Conservation (phyloP, 2,329 filamentous ascomycete species). For the Chaetomium olivaceum region DNA sequence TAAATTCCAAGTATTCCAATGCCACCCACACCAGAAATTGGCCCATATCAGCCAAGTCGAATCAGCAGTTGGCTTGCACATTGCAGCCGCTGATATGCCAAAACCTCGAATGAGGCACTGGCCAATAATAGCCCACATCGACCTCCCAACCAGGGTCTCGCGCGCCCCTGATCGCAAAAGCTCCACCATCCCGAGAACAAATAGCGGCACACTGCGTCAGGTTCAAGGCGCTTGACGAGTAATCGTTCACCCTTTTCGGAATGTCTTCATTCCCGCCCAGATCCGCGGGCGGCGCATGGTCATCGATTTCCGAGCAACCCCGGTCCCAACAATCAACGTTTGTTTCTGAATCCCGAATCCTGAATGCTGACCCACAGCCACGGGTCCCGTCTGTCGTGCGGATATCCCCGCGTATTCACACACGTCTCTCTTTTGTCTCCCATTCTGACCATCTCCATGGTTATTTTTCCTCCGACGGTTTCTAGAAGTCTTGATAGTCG, state of each 20-base stretch:
- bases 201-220: slow-evolving; percentile 2
- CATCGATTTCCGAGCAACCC: neutral
- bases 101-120: slow-evolving; percentile 4
- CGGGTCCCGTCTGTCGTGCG: slow-evolving; percentile 3
- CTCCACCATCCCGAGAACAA: slow-evolving; percentile 9
- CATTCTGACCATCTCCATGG: neutral
- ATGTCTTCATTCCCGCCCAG: slow-evolving; percentile 4
- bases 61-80: slow-evolving; percentile 18
- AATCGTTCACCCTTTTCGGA: neutral
- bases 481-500: neutral
- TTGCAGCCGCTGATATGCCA: slow-evolving; percentile 23
- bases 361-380: slow-evolving; percentile 4
- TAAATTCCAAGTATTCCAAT: neutral
- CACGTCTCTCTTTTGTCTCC: slow-evolving; percentile 5
- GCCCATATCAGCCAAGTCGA: slow-evolving; percentile 10
- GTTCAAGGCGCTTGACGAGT: slow-evolving; percentile 4
- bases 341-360: neutral
- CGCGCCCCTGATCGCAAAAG: neutral
- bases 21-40: slow-evolving; percentile 11
- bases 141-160: slow-evolving; percentile 9
- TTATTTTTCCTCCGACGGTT: neutral
- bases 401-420: slow-evolving; percentile 13
- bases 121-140: slow-evolving; percentile 21
- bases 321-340: slow-evolving; percentile 9
- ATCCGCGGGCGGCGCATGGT: slow-evolving; percentile 7